Percentiles rank a stretch among this genome's conserved stretches.
These are phyloP conservation scores for Amaranthus cruentus DNA, from an alignment of 148 eudicot species.

Conservation along the genomic window DNA sequence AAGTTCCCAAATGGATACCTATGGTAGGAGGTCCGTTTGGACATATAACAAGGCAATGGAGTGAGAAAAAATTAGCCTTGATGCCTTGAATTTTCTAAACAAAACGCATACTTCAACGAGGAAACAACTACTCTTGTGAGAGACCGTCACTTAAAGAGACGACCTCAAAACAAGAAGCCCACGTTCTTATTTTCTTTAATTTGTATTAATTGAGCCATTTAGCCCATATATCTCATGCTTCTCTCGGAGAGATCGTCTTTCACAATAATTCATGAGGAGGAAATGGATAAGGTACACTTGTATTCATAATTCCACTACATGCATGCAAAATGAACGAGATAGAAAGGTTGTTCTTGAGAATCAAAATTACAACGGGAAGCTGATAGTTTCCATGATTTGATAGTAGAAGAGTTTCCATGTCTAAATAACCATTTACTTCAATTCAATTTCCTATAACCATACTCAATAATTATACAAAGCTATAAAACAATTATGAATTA, in stretches of 20 bases:
- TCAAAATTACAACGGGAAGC: background rate
- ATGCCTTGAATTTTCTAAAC: background rate
- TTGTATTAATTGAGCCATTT: no score
- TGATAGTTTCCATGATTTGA: background rate
- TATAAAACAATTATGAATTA: no score
- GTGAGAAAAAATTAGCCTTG: background rate
- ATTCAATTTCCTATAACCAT: background rate
- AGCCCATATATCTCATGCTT: no score
- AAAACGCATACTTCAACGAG: background rate
- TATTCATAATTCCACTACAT: background rate
- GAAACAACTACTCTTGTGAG: no score
- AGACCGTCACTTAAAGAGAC: no score
- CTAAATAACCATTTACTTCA: background rate
- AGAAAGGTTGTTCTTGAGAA: background rate
- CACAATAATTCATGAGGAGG: background rate
- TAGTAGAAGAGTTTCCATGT: background rate
- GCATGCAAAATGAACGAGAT: background rate
- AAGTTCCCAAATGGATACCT: background rate
- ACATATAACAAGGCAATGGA: background rate
- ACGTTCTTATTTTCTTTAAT: no score
- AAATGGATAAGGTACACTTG: background rate
- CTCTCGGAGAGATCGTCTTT: no score
- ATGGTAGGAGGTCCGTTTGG: background rate
- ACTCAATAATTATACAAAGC: no score
- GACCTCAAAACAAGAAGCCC: no score